These are phyloP conservation scores for Phytophthora chlamydospora DNA, from an alignment of 352 stramenopile genomes.

Conservation along the genomic window DNA sequence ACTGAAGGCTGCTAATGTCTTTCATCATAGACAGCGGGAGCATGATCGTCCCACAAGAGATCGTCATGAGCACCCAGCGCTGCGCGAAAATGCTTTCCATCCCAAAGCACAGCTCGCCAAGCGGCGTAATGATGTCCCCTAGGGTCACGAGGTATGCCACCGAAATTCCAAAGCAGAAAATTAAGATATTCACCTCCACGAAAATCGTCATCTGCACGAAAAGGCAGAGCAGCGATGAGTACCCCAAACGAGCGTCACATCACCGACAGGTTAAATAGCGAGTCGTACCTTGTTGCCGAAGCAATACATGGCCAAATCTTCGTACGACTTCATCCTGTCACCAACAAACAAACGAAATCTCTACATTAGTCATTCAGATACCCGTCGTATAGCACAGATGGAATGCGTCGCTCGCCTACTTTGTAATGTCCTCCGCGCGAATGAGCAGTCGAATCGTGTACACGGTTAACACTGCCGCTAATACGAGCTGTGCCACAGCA, in stretches of 20 bases:
- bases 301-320: conserved; percentile 84
- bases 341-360: conserved; percentile 4
- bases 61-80: conserved; percentile 82
- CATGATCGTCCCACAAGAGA: conserved; percentile 82
- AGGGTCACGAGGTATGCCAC: conserved; percentile 87
- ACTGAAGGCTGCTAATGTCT: conserved; percentile 87
- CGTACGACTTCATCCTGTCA: conserved; percentile 82
- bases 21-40: conserved; percentile 82
- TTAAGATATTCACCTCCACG: conserved; percentile 85
- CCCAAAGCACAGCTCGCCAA: conserved; percentile 79
- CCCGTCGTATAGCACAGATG: not conserved
- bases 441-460: conserved; percentile 88
- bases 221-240: conserved; percentile 3
- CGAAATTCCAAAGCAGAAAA: conserved; percentile 88
- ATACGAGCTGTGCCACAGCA: conserved; percentile 69
- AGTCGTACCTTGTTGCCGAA: conserved; percentile 71
- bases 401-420: conserved; percentile 43
- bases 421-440: conserved; percentile 77
- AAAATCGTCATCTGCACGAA: conserved; percentile 71
- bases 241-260: not conserved
- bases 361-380: not conserved
- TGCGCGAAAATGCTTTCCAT: conserved; percentile 60
- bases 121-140: conserved; percentile 79
- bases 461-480: conserved; percentile 74
- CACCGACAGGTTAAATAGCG: not conserved